Percentiles rank a stretch among this genome's conserved stretches.
Conservation (phyloP, 345 rosid species). For the Camelina neglecta region DNA sequence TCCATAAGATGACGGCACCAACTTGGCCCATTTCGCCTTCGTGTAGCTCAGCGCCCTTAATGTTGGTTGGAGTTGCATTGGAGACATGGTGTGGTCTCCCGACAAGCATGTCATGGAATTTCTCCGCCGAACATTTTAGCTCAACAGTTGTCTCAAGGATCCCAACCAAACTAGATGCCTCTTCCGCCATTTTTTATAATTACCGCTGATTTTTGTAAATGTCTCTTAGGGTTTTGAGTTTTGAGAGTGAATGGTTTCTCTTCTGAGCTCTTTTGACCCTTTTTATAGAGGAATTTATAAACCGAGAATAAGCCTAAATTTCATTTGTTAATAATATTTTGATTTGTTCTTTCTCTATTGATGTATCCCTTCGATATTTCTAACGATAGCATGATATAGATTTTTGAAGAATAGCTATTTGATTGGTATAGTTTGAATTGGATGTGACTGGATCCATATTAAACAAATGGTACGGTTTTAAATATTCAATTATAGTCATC, state of each 20-base stretch:
- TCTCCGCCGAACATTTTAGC: constrained; percentile 15
- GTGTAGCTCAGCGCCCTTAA: constrained; percentile 37
- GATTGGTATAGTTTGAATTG: not conserved
- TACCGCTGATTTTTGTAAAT: not conserved
- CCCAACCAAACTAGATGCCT: constrained; percentile 6
- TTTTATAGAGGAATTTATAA: constrained; percentile 4
- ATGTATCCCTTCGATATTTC: not conserved
- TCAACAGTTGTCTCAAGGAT: constrained; percentile 22
- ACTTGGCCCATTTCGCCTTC: constrained; percentile 50
- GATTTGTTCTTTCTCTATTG: constrained; percentile 18
- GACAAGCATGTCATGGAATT: constrained; percentile 46
- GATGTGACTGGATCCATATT: not conserved
- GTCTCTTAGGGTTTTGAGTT: not conserved
- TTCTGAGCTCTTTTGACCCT: not conserved
- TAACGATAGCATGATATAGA: not conserved
- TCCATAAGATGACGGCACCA: constrained; percentile 43
- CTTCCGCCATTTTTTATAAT: not conserved
- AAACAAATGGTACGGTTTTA: not conserved
- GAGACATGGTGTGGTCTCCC: constrained; percentile 48
- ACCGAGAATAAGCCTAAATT: not conserved
- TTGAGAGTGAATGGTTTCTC: not conserved
- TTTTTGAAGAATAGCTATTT: not conserved
- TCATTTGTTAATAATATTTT: not conserved
- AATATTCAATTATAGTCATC: not conserved
- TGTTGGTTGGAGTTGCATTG: constrained; percentile 32